A percentile compares a stretch with the other conserved stretches of the same genome.
Conservation (phyloP, 306 rosid genomes). For the Alnus glutinosa region DNA sequence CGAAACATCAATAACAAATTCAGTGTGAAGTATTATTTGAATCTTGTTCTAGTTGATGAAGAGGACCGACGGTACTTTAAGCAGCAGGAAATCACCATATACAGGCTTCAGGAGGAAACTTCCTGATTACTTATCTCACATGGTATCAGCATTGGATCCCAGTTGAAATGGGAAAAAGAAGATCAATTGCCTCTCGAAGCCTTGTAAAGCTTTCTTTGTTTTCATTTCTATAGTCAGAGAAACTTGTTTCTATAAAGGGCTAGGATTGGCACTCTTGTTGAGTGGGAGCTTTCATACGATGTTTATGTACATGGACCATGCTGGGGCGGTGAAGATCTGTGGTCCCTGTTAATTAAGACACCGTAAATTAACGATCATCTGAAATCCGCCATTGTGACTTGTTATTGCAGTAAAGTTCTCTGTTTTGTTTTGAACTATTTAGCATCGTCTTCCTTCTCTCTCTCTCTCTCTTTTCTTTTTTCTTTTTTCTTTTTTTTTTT, state of each 20-base stretch:
- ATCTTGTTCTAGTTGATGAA: slow-evolving; percentile 95
- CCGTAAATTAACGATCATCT: background rate
- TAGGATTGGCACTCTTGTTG: slow-evolving; percentile 26
- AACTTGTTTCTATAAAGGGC: slow-evolving; percentile 25
- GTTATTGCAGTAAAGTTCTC: slow-evolving; percentile 31
- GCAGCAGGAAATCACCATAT: slow-evolving; percentile 98
- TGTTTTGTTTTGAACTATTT: slow-evolving; percentile 23
- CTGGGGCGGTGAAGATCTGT: slow-evolving; percentile 15
- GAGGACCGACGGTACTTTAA: slow-evolving; percentile 97
- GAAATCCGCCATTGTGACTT: slow-evolving; percentile 15
- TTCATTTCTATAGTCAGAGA: slow-evolving; percentile 12
- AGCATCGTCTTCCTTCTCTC: slow-evolving; percentile 15
- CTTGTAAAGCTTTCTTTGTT: slow-evolving; percentile 43
- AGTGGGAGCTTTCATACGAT: slow-evolving; percentile 32
- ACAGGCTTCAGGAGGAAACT: slow-evolving; percentile 83
- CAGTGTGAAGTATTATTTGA: slow-evolving; percentile 94
- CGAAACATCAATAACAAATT: slow-evolving; percentile 95
- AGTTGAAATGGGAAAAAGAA: slow-evolving; percentile 27
- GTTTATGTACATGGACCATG: slow-evolving; percentile 41
- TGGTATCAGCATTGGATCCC: slow-evolving; percentile 25
- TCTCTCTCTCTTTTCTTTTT: background rate
- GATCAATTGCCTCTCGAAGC: slow-evolving; percentile 30
- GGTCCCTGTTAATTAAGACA: background rate
- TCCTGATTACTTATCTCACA: slow-evolving; percentile 42
- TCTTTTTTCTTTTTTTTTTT: slow-evolving; percentile 26